Base-by-base conservation (phyloP, 768 basidiomycete genomes). In the Tricholoma bakamatsutake region DNA sequence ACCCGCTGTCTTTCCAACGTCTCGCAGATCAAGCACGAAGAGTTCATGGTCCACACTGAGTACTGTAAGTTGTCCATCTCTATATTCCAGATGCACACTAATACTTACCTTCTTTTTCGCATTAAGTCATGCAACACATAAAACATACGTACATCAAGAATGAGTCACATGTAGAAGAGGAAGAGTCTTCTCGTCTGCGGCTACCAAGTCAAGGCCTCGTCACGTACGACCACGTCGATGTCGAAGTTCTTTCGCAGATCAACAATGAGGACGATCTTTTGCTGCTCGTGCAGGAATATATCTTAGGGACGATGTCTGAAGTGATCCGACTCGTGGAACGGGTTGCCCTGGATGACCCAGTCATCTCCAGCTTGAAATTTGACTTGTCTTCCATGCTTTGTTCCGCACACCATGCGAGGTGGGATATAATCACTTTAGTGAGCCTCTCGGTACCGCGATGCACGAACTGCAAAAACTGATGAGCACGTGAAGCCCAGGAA, bases 381-480 rank as follows among this genome's bases (percentile, higher is more conserved):
- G 47, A 42, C 17, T 42, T 53, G 12, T 54, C 46, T 34, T 67
- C 62, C 24, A 30, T 54, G 24, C 43, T 68, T 18, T 61, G 61
- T 35, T n/a, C 52, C 2, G 64, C 64, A n/a, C 62, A 57, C n/a
- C 60, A 63, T 58, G 59, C 58, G 5, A 59, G 62, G n/a, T 68
- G 67, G 67, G 63, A 66, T 51, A 63, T 68, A 11, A 55, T 65
- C 15, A 54, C 61, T 39, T 37, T 68, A 54, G 67, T 65, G 53
- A 46, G 58, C 42, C 6, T 17, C 37, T 30, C 37, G 27, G 5
- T 8, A 33, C 15, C 3, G 13, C 13, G 15, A 31, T 31, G 28
- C n/a, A 31, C 10, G 46, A 30, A 31, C 5, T 30, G 1, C 33
- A 13, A 27, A 18, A 13, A 13, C 35, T 50, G 10, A 52, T 3